A percentile compares a stretch with the other conserved stretches of the same genome.
phyloP scores from a whole-genome alignment of 257 asterid genomes.

The Asclepias syriaca region DNA sequence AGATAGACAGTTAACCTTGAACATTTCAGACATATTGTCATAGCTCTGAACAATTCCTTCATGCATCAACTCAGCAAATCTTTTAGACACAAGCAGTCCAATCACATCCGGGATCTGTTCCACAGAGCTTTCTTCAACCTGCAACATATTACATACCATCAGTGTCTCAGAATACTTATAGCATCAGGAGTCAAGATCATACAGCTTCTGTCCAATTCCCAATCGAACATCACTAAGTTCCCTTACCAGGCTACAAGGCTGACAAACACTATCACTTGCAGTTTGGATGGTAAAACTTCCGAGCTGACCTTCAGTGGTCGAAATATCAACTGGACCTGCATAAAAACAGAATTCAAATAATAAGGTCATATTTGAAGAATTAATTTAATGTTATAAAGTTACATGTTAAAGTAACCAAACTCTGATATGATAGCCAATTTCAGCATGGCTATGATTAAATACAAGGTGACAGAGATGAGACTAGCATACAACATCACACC shows the following conservation, averaged over 20 bases:
- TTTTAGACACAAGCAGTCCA: slow-evolving; percentile 4
- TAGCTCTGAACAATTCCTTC: neutral
- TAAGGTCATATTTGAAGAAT: neutral
- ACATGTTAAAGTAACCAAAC: too few relatives aligned
- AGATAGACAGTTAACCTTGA: slow-evolving; percentile 2
- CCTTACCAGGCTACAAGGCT: slow-evolving; percentile 9
- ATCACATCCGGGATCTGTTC: neutral
- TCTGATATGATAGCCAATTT: neutral
- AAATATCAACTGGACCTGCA: neutral
- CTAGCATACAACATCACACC: neutral
- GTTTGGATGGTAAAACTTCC: neutral
- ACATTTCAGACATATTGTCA: neutral
- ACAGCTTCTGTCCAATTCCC: neutral
- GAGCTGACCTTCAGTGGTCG: neutral
- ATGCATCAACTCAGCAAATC: neutral
- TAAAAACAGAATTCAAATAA: neutral
- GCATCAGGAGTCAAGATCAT: neutral
- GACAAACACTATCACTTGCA: neutral
- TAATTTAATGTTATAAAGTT: neutral
- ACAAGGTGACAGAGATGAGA: neutral
- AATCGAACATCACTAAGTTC: slow-evolving; percentile 1
- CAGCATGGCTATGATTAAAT: neutral
- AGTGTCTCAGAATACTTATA: neutral
- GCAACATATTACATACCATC: neutral
- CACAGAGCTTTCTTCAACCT: slow-evolving; percentile 2